Evolutionary conservation across 495 filamentous ascomycete species (phyloP).

Genomic region (Xylaria cubensis): DNA sequence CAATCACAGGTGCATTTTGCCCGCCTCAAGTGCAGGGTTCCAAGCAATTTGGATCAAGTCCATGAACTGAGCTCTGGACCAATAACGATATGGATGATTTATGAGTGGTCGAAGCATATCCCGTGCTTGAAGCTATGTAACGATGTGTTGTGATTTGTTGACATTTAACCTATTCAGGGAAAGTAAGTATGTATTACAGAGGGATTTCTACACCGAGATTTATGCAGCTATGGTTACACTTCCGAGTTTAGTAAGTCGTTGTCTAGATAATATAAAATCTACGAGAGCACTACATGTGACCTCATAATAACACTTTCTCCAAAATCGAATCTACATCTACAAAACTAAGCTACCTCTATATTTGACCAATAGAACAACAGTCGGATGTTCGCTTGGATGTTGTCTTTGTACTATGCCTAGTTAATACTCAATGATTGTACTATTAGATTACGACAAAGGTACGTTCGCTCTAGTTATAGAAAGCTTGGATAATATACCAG

Average conservation of each 20-base stretch:
- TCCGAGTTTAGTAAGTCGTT: not conserved
- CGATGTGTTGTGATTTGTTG: not conserved
- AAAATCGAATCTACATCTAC: not conserved
- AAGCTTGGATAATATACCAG: not conserved
- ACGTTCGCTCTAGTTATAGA: not conserved
- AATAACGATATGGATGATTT: not conserved
- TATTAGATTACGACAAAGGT: not conserved
- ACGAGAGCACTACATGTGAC: not conserved
- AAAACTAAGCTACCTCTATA: not conserved
- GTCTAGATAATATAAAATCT: not conserved
- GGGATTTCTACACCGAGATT: not conserved
- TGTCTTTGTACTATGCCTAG: not conserved
- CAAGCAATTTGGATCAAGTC: not conserved
- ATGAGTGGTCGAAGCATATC: not conserved
- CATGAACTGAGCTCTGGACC: not conserved
- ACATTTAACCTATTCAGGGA: not conserved
- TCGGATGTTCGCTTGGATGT: not conserved
- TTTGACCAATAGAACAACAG: not conserved
- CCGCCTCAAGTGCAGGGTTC: not conserved
- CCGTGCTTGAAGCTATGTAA: not conserved
- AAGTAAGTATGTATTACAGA: not conserved
- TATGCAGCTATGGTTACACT: not conserved
- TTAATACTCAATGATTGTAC: not conserved
- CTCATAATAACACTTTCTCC: not conserved
- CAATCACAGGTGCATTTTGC: not conserved